These are phyloP conservation scores for Sphaerulina musiva DNA, from an alignment of 2,329 filamentous ascomycete species.

Conservation along the genomic window DNA sequence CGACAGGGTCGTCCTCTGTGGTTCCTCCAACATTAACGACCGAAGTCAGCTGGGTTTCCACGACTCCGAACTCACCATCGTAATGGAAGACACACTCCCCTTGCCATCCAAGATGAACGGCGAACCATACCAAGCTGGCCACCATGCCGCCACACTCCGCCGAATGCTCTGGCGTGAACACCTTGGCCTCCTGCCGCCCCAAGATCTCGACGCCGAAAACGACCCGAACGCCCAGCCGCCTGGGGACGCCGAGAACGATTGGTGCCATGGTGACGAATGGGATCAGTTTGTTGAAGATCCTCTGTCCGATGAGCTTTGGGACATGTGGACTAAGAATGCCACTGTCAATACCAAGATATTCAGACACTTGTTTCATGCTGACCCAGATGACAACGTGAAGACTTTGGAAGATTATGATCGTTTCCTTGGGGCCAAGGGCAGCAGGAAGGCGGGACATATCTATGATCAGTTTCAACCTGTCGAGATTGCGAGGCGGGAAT, in stretches of 20 bases:
- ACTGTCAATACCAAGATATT: slow-evolving; percentile 68
- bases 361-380: slow-evolving; percentile 74
- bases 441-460: slow-evolving; percentile 70
- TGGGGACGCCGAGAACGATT: slow-evolving; percentile 61
- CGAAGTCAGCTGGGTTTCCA: slow-evolving; percentile 80
- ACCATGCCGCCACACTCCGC: slow-evolving; percentile 73
- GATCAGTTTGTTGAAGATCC: slow-evolving; percentile 56
- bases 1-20: slow-evolving; percentile 73
- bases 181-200: slow-evolving; percentile 70
- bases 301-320: slow-evolving; percentile 51
- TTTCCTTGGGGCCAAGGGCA: slow-evolving; percentile 58
- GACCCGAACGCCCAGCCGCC: slow-evolving; percentile 74
- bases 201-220: slow-evolving; percentile 58
- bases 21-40: slow-evolving; percentile 71
- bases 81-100: slow-evolving; percentile 74
- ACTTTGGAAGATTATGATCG: slow-evolving; percentile 84
- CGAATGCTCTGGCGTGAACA: slow-evolving; percentile 87
- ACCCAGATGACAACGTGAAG: slow-evolving; percentile 84
- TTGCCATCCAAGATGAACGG: slow-evolving; percentile 73
- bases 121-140: slow-evolving; percentile 66
- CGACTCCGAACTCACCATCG: slow-evolving; percentile 83
- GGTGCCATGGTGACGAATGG: slow-evolving; percentile 62
- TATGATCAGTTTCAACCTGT: slow-evolving; percentile 72
- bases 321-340: slow-evolving; percentile 63
- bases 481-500: slow-evolving; percentile 64